Evolutionary conservation across 257 asterid genomes (phyloP), one percentile per base, ranked within the genome.

Genomic region (Petunia axillaris): DNA sequence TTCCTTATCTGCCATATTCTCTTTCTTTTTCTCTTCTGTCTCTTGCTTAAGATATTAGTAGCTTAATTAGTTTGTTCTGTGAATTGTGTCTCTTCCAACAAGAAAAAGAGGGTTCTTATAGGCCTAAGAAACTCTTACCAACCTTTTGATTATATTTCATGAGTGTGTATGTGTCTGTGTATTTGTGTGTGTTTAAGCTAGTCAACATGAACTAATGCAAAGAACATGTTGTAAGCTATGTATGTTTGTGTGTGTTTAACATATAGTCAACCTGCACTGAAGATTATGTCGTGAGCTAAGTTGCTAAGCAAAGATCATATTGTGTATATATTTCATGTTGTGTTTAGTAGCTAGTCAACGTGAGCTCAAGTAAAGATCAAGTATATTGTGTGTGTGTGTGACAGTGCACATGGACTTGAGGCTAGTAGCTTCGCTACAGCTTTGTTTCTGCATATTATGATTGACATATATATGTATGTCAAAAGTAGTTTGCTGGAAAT

Each of bases 21-120:
- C 15, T 41, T 5, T 76, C 13, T 58, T 62, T 1, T 55, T 76
- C 54, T 8, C 25, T 68, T 67, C 55, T 70, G 6, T 5, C 3
- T 9, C 1, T 46, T 46, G 76, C 43, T 71, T 52, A 10, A 52
- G 15, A 10, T 25, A 25, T 25, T 25, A 52, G 57, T 52, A 52
- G 57, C 57, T 25, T 25, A 25, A 25, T 52, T 48, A 4, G 25
- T 9, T 71, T 48, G 25, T 6, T 48, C 4, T 70, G 60, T 71
- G 77, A 71, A 71, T 70, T 44, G 16, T 70, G 77, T 10, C 10
- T 70, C 3, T 70, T 41, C 2, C 59, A 70, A 46, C 59, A 70
- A 5, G 59, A 41, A 0, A 9, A 70, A 25, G 59, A 46, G 77
- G 59, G 58, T 70, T 70, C 8, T 70, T 70, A 46, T 70, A 70